Conservation (phyloP, 495 filamentous ascomycete genomes). For the Aspergillus kassunensis region DNA sequence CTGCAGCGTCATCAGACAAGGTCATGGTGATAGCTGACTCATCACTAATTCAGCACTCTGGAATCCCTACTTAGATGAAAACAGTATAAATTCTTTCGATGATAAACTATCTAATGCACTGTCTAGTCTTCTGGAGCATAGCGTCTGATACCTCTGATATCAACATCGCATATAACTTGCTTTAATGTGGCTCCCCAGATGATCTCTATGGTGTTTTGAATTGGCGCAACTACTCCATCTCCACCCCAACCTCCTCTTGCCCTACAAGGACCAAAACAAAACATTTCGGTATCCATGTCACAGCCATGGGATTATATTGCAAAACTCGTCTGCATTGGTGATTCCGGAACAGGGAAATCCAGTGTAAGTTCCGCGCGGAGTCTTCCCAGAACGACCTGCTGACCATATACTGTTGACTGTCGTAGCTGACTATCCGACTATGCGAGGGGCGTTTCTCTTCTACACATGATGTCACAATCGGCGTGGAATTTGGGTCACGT, state of each 20-base stretch:
- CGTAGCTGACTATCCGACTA: constrained; percentile 82
- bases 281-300: constrained; percentile 51
- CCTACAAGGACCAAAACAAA: not conserved
- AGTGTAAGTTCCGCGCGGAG: constrained; percentile 46
- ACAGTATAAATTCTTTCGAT: no score
- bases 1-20: constrained; percentile 41
- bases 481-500: constrained; percentile 93
- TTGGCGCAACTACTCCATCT: constrained; percentile 3
- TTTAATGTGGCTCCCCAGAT: constrained; percentile 12
- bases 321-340: constrained; percentile 96
- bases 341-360: constrained; percentile 90
- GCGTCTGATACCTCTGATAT: not conserved
- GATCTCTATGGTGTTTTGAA: constrained; percentile 15
- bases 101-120: not conserved
- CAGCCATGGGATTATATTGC: constrained; percentile 97
- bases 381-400: not conserved
- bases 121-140: not conserved
- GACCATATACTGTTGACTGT: constrained; percentile 8
- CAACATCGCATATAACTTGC: not conserved
- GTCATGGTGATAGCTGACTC: constrained; percentile 44
- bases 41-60: constrained; percentile 16
- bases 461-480: constrained; percentile 95
- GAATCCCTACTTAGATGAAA: no score
- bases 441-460: constrained; percentile 94
- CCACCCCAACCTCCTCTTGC: not conserved